Evolutionary conservation across 257 asterid species (phyloP).

Genomic region (Schizonepeta tenuifolia): DNA sequence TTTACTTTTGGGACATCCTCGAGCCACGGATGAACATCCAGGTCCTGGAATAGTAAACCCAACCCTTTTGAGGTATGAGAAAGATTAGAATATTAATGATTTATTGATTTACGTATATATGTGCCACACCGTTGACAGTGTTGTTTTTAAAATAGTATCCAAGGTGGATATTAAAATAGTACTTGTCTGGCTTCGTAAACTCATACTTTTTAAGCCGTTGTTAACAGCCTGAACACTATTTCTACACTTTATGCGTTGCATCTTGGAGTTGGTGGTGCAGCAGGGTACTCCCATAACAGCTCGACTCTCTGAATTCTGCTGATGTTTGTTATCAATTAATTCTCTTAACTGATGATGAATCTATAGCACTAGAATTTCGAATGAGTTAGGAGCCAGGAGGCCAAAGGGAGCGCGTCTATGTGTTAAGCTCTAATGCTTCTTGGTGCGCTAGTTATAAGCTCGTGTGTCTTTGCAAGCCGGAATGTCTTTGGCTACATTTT

Average conservation of each 20-base stretch:
- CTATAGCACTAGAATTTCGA: constrained; percentile 82
- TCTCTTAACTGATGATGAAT: neutral
- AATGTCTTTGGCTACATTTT: constrained; percentile 70
- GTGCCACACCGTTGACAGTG: too few species aligned
- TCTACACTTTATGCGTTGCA: constrained; percentile 70
- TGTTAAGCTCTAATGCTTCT: constrained; percentile 60
- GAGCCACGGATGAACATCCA: too few species aligned
- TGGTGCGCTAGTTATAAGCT: constrained; percentile 49
- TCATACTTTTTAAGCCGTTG: neutral
- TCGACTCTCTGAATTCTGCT: neutral
- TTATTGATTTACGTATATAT: too few species aligned
- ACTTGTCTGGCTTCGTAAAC: neutral
- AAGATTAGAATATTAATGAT: too few species aligned
- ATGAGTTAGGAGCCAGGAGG: constrained; percentile 83
- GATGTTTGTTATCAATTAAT: neutral
- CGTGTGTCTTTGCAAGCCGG: constrained; percentile 61
- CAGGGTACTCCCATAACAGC: constrained; percentile 48
- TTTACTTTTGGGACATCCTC: too few species aligned
- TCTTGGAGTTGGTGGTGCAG: constrained; percentile 73
- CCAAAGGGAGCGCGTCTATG: constrained; percentile 62
- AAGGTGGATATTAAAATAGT: too few species aligned
- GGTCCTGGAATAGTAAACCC: too few species aligned
- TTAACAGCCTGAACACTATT: constrained; percentile 60
- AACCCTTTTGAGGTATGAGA: too few species aligned
- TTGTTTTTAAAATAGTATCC: too few species aligned